Evolutionary conservation across 2,329 filamentous ascomycete species (phyloP).

Genomic region (Penicillium sp.): DNA sequence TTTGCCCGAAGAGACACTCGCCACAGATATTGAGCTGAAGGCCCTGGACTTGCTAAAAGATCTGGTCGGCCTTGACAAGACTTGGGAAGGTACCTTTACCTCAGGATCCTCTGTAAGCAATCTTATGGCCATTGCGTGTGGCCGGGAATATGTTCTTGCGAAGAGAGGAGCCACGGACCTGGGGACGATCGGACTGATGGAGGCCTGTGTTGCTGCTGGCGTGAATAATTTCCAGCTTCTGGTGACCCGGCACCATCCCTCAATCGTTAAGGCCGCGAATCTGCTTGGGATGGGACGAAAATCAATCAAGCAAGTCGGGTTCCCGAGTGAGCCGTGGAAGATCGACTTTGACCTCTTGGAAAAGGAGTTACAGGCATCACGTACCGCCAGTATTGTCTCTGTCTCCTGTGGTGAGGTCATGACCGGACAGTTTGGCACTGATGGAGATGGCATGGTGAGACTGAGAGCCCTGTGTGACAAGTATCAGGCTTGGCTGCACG

Average conservation of each 20-base stretch:
- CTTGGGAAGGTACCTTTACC: slow-evolving; percentile 77
- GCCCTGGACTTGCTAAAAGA: slow-evolving; percentile 70
- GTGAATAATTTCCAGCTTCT: slow-evolving; percentile 71
- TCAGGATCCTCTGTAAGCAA: slow-evolving; percentile 71
- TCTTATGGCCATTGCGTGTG: slow-evolving; percentile 66
- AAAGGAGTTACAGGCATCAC: slow-evolving; percentile 54
- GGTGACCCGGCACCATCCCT: slow-evolving; percentile 81
- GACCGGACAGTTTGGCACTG: slow-evolving; percentile 74
- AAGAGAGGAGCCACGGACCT: slow-evolving; percentile 29
- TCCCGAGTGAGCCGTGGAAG: slow-evolving; percentile 59
- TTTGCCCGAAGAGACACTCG: slow-evolving; percentile 71
- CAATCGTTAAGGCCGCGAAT: slow-evolving; percentile 78
- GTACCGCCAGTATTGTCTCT: slow-evolving; percentile 71
- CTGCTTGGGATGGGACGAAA: slow-evolving; percentile 75
- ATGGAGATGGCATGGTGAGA: slow-evolving; percentile 51
- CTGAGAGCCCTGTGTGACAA: slow-evolving; percentile 69
- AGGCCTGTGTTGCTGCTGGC: slow-evolving; percentile 67
- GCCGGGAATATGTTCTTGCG: slow-evolving; percentile 61
- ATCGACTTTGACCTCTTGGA: slow-evolving; percentile 70
- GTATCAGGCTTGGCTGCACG: slow-evolving; percentile 81
- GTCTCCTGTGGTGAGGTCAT: slow-evolving; percentile 88
- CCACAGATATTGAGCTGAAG: slow-evolving; percentile 73
- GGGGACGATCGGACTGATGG: slow-evolving; percentile 62
- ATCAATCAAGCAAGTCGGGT: slow-evolving; percentile 62
- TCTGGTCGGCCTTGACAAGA: slow-evolving; percentile 58